A percentile compares a stretch with the other conserved stretches of the same genome.
phyloP scores from a whole-genome alignment of 2,329 filamentous ascomycete genomes.

The Nigrospora osmanthi region DNA sequence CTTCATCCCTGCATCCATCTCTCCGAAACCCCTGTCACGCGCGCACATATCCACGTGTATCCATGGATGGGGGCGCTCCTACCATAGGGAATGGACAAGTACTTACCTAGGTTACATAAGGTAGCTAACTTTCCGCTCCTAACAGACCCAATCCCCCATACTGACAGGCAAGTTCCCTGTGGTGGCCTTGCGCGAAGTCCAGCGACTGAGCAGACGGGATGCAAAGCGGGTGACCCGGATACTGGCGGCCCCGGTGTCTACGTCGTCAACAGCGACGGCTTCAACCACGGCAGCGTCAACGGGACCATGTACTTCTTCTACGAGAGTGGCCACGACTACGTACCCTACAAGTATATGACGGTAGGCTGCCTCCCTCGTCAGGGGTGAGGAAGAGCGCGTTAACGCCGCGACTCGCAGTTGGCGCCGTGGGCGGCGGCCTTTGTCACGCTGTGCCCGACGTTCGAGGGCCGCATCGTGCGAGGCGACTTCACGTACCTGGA shows the following conservation, averaged over 20 bases:
- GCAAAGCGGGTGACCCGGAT: conserved; percentile 9
- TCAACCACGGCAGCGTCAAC: conserved; percentile 5
- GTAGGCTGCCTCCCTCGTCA: conserved; percentile 1
- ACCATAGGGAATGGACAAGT: too few species aligned
- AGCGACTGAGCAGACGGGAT: neutral
- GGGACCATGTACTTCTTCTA: conserved; percentile 13
- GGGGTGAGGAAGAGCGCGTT: neutral
- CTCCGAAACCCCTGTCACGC: too few species aligned
- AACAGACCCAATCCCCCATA: too few species aligned
- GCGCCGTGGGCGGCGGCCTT: conserved; percentile 8
- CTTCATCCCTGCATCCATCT: neutral
- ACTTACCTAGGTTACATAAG: too few species aligned
- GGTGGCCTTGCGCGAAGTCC: neutral
- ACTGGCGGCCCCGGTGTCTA: conserved; percentile 9
- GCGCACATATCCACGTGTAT: neutral
- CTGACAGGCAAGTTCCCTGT: neutral
- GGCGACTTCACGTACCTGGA: conserved; percentile 7
- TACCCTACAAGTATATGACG: conserved; percentile 10
- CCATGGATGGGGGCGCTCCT: too few species aligned
- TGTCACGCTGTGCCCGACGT: conserved; percentile 9
- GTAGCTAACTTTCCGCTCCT: too few species aligned
- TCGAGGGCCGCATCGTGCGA: conserved; percentile 11
- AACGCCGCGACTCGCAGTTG: conserved; percentile 3
- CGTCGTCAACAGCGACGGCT: conserved; percentile 9
- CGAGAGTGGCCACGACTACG: conserved; percentile 12